A percentile compares a stretch with the other conserved stretches of the same genome.
phyloP scores from a whole-genome alignment of 495 filamentous ascomycete genomes.

The Xylaria bambusicola region DNA sequence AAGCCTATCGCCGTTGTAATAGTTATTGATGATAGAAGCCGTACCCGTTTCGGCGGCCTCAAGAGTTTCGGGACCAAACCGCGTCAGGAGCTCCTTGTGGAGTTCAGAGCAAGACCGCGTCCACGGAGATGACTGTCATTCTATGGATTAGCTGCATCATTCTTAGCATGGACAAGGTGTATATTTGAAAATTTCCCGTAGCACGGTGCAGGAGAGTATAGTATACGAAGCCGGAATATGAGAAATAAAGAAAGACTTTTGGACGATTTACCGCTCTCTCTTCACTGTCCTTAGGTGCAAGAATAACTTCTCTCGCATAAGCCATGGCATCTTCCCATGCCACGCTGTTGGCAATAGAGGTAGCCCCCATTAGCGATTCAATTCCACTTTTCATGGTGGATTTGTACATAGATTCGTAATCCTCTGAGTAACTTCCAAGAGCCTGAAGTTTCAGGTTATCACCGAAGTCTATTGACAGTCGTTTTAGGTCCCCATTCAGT shows the following conservation, averaged over 20 bases:
- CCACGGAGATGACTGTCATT: background rate
- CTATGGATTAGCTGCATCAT: background rate
- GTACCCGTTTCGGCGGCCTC: background rate
- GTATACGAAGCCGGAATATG: background rate
- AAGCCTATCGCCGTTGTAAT: slow-evolving; percentile 9
- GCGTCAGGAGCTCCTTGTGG: slow-evolving; percentile 10
- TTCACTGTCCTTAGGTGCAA: background rate
- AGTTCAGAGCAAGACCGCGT: slow-evolving; percentile 11
- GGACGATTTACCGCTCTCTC: background rate
- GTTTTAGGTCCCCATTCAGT: background rate
- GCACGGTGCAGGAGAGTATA: too few relatives aligned
- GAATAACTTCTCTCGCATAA: slow-evolving; percentile 13
- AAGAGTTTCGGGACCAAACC: slow-evolving; percentile 14
- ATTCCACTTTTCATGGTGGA: slow-evolving; percentile 10
- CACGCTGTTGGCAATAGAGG: background rate
- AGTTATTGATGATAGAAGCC: slow-evolving; percentile 2
- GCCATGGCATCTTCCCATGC: slow-evolving; percentile 3
- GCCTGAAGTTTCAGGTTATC: background rate
- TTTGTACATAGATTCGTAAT: slow-evolving; percentile 9
- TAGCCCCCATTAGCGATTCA: background rate
- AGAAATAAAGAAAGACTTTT: background rate
- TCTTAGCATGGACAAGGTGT: background rate
- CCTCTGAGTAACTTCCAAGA: slow-evolving; percentile 10
- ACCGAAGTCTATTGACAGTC: background rate
- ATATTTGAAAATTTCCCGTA: background rate